Percentiles rank a stretch among this genome's conserved stretches.
phyloP scores from a whole-genome alignment of 345 rosid genomes.

The Arabidopsis arenosa region DNA sequence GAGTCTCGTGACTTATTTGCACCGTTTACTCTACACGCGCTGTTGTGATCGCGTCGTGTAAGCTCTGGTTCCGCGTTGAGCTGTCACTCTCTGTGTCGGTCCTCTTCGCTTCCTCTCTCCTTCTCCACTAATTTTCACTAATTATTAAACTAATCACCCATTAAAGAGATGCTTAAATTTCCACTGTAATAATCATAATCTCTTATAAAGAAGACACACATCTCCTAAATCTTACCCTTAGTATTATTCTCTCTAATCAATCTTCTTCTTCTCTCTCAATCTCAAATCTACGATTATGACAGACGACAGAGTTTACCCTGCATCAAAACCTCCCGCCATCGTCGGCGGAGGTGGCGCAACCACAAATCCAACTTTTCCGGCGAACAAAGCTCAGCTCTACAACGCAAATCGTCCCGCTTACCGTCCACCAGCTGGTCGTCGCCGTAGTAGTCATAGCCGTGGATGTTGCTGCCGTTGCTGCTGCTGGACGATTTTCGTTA shows the following conservation, averaged over 20 bases:
- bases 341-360: constrained; percentile 29
- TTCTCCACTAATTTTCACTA: constrained; percentile 20
- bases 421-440: constrained; percentile 66
- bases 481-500: constrained; percentile 57
- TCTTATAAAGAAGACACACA: constrained; percentile 18
- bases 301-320: constrained; percentile 66
- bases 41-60: constrained; percentile 20
- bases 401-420: constrained; percentile 75
- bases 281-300: constrained; percentile 47
- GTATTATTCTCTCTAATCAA: background rate
- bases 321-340: constrained; percentile 56
- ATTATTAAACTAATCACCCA: constrained; percentile 23
- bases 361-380: constrained; percentile 60
- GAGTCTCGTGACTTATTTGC: constrained; percentile 3
- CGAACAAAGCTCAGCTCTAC: constrained; percentile 72
- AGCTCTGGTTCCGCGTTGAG: constrained; percentile 40
- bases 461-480: constrained; percentile 66
- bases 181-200: constrained; percentile 19
- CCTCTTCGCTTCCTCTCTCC: constrained; percentile 30
- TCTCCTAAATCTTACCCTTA: constrained; percentile 23
- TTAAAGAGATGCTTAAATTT: background rate
- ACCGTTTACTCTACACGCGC: constrained; percentile 26
- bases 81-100: constrained; percentile 46
- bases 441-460: constrained; percentile 53
- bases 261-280: constrained; percentile 6